Evolutionary conservation across 208 protist species (phyloP), one percentile per base, ranked within the genome.

Genomic region (Acanthamoeba sp.): DNA sequence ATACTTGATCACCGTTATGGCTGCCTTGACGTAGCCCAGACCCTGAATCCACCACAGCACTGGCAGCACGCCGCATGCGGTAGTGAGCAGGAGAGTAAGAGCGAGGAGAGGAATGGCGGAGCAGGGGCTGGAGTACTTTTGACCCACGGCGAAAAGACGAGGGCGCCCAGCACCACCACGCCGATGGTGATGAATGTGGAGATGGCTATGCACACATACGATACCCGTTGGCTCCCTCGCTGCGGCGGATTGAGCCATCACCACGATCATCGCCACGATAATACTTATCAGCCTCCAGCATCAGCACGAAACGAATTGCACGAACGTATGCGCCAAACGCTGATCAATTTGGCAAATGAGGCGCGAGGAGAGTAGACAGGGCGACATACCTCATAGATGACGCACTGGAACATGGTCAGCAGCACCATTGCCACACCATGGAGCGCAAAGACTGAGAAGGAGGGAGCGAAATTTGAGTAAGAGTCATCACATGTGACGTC

Each of bases 371-470:
- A 50, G 45, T 4, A 50, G 45, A 62, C 20, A 16, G 24, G 20
- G 16, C n/a, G 55, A 62, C 55, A 32, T 0, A 89, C 80, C 80
- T 91, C 85, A 57, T 91, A 91, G n/a, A 91, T 91, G 59, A 73
- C 9, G 85, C 85, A 91, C 40, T 91, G 85, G 59, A 91, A 66
- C 16, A 91, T 91, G 85, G 59, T 73, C 34, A 91, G 29, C 16
- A 52, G 29, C 34, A 73, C 59, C 32, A 91, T 40, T 3, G 59
- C 57, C 32, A 91, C 20, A 20, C 57, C 85, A 27, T 91, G 85
- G 36, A 91, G 59, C 10, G 85, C 85, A 52, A 91, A 91, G 32
- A 89, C 71, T 89, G 73, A 34, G 20, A 12, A 48, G n/a, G 36
- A 55, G 32, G 3, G 22, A 82, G 71, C 4, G 24, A 42, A n/a